Conservation (phyloP, 2,329 filamentous ascomycete species). For the Lanzia echinophila region DNA sequence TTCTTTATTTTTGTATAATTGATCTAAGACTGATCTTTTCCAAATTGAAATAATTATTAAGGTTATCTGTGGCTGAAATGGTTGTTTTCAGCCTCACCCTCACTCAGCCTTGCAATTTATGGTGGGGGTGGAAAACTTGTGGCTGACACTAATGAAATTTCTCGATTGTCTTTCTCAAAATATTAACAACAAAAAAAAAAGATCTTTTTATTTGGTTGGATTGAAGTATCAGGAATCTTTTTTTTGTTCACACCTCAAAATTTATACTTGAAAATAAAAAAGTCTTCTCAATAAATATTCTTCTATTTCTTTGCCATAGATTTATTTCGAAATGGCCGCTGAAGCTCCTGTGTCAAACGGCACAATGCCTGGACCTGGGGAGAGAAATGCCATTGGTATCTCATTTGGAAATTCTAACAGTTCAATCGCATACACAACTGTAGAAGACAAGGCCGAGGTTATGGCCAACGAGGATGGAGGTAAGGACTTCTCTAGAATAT, state of each 20-base stretch:
- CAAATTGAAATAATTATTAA: too few species aligned
- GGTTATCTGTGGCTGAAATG: too few species aligned
- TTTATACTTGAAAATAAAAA: conserved; percentile 2
- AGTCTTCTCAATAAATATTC: background rate
- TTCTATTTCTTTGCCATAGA: background rate
- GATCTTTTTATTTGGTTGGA: conserved; percentile 11
- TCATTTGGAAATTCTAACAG: conserved; percentile 98
- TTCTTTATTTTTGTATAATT: too few species aligned
- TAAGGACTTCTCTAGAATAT: conserved; percentile 37
- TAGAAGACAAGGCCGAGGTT: conserved; percentile 91
- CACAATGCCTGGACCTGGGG: conserved; percentile 40
- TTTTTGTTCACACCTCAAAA: too few species aligned
- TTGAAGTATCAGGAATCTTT: background rate
- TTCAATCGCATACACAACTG: conserved; percentile 89
- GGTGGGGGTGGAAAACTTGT: conserved; percentile 8
- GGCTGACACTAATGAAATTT: conserved; percentile 27
- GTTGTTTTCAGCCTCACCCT: too few species aligned
- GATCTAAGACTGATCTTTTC: too few species aligned
- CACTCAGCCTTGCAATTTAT: conserved; percentile 27
- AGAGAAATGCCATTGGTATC: conserved; percentile 79
- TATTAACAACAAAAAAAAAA: conserved; percentile 13
- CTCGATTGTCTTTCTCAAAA: conserved; percentile 13
- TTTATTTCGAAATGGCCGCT: conserved; percentile 23
- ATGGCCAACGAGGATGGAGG: conserved; percentile 99
- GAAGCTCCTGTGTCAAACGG: conserved; percentile 21